phyloP scores from a whole-genome alignment of 306 rosid species.

The Lathyrus oleraceus region DNA sequence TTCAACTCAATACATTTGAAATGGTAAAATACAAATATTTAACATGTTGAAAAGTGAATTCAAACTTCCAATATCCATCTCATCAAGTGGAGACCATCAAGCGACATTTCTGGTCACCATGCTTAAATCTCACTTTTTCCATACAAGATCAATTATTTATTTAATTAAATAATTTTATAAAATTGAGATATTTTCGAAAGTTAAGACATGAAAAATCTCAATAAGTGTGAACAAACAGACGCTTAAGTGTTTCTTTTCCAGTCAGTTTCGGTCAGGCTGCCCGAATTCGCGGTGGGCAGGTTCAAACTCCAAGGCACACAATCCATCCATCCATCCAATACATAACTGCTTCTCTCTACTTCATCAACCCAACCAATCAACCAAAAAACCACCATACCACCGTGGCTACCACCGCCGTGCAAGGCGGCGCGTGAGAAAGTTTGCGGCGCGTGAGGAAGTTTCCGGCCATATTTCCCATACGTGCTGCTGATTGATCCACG shows the following conservation, averaged over 20 bases:
- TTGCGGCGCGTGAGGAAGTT: conserved; percentile 31
- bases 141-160: neutral
- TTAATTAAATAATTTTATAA: neutral
- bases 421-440: conserved; percentile 51
- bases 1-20: too few relatives aligned
- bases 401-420: conserved; percentile 38
- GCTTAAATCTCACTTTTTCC: neutral
- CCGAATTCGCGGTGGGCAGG: conserved; percentile 63
- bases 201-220: neutral
- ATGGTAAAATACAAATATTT: too few relatives aligned
- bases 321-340: neutral
- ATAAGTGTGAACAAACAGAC: conserved; percentile 2
- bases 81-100: neutral
- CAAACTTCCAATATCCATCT: too few relatives aligned
- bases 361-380: neutral
- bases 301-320: conserved; percentile 52
- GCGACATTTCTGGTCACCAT: neutral
- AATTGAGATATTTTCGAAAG: conserved; percentile 4
- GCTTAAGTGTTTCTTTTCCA: neutral
- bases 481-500: neutral
- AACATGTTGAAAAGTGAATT: too few relatives aligned
- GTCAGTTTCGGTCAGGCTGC: conserved; percentile 51
- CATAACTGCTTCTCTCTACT: conserved; percentile 21
- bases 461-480: conserved; percentile 8
- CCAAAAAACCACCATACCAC: conserved; percentile 2